Conservation (phyloP, 805 yeast species). For the Lachancea lanzarotensis region DNA sequence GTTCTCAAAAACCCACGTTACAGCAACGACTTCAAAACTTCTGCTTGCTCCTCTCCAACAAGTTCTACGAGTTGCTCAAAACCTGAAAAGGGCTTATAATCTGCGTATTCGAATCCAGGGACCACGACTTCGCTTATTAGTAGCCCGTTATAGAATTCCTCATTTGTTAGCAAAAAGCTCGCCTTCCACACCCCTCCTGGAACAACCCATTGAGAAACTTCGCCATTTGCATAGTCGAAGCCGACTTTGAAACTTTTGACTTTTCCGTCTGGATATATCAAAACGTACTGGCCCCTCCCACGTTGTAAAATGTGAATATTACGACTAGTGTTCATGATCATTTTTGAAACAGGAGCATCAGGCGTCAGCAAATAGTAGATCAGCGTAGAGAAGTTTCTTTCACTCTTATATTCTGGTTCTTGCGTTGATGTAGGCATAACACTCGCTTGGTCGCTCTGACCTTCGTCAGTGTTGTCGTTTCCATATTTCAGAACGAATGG, state of each 20-base stretch:
- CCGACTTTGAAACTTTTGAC: slow-evolving; percentile 49
- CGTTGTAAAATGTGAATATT: slow-evolving; percentile 49
- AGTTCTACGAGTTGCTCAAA: slow-evolving; percentile 28
- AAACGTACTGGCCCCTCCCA: slow-evolving; percentile 51
- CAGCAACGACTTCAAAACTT: slow-evolving; percentile 34
- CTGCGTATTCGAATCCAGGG: slow-evolving; percentile 54
- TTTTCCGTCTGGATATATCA: slow-evolving; percentile 45
- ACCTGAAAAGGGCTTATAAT: slow-evolving; percentile 41
- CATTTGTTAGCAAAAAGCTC: slow-evolving; percentile 41
- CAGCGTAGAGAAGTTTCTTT: slow-evolving; percentile 43
- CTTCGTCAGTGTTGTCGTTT: neutral
- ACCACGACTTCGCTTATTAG: slow-evolving; percentile 53
- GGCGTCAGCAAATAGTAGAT: slow-evolving; percentile 49
- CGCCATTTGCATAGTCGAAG: slow-evolving; percentile 41
- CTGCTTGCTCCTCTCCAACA: slow-evolving; percentile 36
- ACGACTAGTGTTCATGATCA: slow-evolving; percentile 46
- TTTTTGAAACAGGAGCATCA: slow-evolving; percentile 44
- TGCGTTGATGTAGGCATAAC: slow-evolving; percentile 3
- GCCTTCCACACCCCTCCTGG: slow-evolving; percentile 56
- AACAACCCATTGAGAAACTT: slow-evolving; percentile 56
- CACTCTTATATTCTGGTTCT: slow-evolving; percentile 8
- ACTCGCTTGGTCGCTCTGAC: slow-evolving; percentile 6
- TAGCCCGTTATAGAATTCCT: slow-evolving; percentile 35
- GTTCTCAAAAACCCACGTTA: too few relatives aligned
- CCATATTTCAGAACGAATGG: slow-evolving; percentile 34